Evolutionary conservation across 2,329 filamentous ascomycete genomes (phyloP), one percentile per base, ranked within the genome.

Genomic region (Apiospora pterosperma): DNA sequence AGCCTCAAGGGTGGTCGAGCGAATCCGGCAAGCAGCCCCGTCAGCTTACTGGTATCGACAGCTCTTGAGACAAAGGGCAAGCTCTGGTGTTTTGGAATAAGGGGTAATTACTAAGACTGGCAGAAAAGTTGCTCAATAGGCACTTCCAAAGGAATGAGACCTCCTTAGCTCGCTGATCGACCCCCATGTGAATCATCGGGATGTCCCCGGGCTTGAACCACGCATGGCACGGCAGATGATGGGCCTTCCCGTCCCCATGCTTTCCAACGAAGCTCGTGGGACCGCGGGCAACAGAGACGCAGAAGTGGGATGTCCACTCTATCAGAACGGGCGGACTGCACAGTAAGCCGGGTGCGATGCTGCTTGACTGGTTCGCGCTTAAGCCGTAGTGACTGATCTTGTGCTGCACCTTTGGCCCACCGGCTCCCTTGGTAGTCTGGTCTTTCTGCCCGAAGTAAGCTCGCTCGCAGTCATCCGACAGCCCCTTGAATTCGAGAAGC

Each of bases 241-340:
- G 36, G 31, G 25, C 36, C 38, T 23, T 48, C 41, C 60, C 21
- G 25, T 60, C 44, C 31, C 62, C 64, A 36, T 60, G 58, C 34
- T 60, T 60, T 34, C 58, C 23, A 38, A 62, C 36, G 34, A 62
- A 62, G 31, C 64, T 25, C 23, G 23, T 59, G 21, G 62, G 62
- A 19, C 64, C 64, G n/a, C 64, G 62, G n/a, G 44, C 61, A 12
- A 66, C 59, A 7, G 64, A 66, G 16, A 66, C 39, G 39, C 61
- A 60, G 23, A 64, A 19, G 12, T 59, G 61, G n/a, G 44, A 62
- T 16, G 62, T 19, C 64, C 64, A 66, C 48, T 66, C 64, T 5
- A 66, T 38, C 36, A 66, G 52, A 31, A 64, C 28, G 10, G 64
- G 64, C 23, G 62, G 44, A 25, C 60, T 48, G 60, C 48, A 19